Conservation (phyloP, 2,329 filamentous ascomycete genomes). For the Stagonosporopsis chrysanthemi region DNA sequence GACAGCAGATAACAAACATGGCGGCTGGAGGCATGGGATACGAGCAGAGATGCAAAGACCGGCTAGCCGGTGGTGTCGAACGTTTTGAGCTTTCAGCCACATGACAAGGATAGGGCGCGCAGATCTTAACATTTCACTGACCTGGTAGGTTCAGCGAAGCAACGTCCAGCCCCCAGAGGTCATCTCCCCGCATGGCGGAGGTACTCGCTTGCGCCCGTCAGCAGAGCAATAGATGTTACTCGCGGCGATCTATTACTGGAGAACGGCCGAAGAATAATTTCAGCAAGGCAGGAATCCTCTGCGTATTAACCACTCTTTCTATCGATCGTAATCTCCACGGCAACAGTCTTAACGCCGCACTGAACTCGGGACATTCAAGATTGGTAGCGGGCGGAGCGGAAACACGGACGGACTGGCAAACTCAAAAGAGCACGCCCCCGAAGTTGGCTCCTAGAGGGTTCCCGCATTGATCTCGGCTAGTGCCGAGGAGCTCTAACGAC, state of each 20-base stretch:
- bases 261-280: not conserved
- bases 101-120: slow-evolving; percentile 37
- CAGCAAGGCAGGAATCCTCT: slow-evolving; percentile 3
- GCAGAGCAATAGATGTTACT: slow-evolving; percentile 31
- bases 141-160: slow-evolving; percentile 30
- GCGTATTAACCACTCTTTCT: not conserved
- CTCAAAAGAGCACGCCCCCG: slow-evolving; percentile 44
- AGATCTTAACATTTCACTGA: slow-evolving; percentile 39
- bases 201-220: slow-evolving; percentile 36
- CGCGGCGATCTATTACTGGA: slow-evolving; percentile 18
- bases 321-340: slow-evolving; percentile 1
- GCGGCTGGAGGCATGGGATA: slow-evolving; percentile 10
- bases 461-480: slow-evolving; percentile 37
- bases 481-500: slow-evolving; percentile 29
- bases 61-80: slow-evolving; percentile 27
- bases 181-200: slow-evolving; percentile 38
- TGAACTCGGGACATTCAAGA: slow-evolving; percentile 28
- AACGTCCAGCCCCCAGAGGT: slow-evolving; percentile 40
- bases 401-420: slow-evolving; percentile 33
- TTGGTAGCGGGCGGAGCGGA: slow-evolving; percentile 42
- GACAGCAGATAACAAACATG: not conserved
- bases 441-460: slow-evolving; percentile 37
- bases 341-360: slow-evolving; percentile 5
- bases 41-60: slow-evolving; percentile 4
- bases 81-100: slow-evolving; percentile 43